Base-by-base conservation (phyloP, 192 early-diverging fungal species). In the Geranomyces michiganensis region DNA sequence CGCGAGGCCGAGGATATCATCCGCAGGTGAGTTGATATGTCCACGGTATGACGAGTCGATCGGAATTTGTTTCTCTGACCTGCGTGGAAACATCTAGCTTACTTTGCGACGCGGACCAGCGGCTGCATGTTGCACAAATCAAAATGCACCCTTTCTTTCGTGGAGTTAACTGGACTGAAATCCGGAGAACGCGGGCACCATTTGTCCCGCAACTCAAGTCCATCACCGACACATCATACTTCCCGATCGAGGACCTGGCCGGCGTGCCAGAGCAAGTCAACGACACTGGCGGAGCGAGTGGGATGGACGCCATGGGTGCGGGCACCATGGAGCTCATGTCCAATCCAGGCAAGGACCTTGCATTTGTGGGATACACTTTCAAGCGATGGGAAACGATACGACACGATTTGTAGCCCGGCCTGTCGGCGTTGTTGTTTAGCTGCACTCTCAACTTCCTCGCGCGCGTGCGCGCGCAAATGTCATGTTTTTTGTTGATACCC, bases 331-430 rank as follows among this genome's bases (percentile, higher is more conserved):
- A 80, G 19, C 26, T 65, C 31, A 51, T 66, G 44, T 27, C 63
- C 0, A 76, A 79, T 47, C 73, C 90, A 55, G 91, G 95, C 78
- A 95, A 93, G 74, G 95, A 97, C 66, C 79, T 99, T 72, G 96
- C 96, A 29, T 99, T 99, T 87, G 91, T 99, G 33, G 97, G 97
- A 21, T 99, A 99, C 82, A 99, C 97, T 10, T 99, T 91, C 80
- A 96, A 97, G 78, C 81, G 94, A 64, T 99, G 82, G 81, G 86
- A 87, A 36, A 87, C 85, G 7, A 59, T 84, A 1, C 70, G 85
- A 29, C 56, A 82, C 24, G 81, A 87, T n/a, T 61, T 87, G 24
- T 53, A 53, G 51, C 36, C 5, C 36, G 36, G 36, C 36, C 3
- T 41, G 36, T 41, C 10, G n/a, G n/a, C n/a, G n/a, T n/a, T n/a